Conservation (phyloP, 2,329 filamentous ascomycete genomes). For the Paecilomyces formosus region DNA sequence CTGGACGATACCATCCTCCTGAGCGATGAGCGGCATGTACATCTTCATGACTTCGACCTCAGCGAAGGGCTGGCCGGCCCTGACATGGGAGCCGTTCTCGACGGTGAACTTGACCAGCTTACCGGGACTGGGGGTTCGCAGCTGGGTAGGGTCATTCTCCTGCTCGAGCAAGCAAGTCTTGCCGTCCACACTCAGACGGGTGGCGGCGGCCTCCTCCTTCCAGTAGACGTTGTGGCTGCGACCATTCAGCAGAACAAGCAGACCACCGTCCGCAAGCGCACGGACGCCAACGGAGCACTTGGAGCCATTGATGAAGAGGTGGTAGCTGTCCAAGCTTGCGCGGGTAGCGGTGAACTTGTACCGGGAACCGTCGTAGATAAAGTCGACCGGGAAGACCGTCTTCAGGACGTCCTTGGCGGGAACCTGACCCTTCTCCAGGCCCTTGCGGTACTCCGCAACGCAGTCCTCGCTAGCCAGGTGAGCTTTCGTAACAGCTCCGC, state of each 20-base stretch:
- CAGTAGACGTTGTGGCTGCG: constrained; percentile 98
- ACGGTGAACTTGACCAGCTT: constrained; percentile 98
- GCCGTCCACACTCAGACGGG: constrained; percentile 90
- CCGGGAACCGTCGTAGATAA: constrained; percentile 93
- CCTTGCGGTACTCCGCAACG: constrained; percentile 76
- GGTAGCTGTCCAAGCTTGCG: constrained; percentile 88
- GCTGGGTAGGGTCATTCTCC: constrained; percentile 96
- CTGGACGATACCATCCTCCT: constrained; percentile 93
- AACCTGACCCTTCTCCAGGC: constrained; percentile 94
- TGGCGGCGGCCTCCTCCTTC: constrained; percentile 97
- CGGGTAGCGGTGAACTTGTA: constrained; percentile 98
- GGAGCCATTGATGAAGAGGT: constrained; percentile 97
- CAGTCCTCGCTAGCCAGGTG: constrained; percentile 89
- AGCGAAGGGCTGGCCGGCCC: constrained; percentile 84
- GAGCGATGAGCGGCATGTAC: constrained; percentile 97
- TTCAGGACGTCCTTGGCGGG: constrained; percentile 94
- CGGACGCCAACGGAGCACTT: constrained; percentile 91
- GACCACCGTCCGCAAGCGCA: constrained; percentile 85
- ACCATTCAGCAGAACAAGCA: constrained; percentile 82
- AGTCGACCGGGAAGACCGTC: constrained; percentile 95
- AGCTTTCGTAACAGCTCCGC: constrained; percentile 89
- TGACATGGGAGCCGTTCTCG: constrained; percentile 89
- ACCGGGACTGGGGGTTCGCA: constrained; percentile 87
- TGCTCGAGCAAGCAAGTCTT: constrained; percentile 98
- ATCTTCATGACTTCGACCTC: constrained; percentile 99